These are phyloP conservation scores for Tausonia pullulans DNA, from an alignment of 1,284 basidiomycete genomes.

Conservation along the genomic window DNA sequence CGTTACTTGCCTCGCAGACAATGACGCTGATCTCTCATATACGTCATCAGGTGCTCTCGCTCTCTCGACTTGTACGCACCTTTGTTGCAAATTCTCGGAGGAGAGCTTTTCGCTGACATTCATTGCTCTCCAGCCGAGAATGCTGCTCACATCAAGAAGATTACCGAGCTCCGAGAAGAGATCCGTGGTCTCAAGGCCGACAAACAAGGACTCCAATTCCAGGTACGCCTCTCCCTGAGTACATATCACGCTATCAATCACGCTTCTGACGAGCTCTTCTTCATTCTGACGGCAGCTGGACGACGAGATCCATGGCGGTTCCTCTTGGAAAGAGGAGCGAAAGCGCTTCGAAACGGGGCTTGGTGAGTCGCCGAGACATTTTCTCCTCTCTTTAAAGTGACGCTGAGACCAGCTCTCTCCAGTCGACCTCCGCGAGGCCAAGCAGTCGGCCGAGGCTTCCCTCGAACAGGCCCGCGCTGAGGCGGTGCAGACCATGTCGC, in stretches of 20 bases:
- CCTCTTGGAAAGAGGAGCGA: constrained; percentile 74
- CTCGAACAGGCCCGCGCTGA: constrained; percentile 19
- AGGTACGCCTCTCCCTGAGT: constrained; percentile 19
- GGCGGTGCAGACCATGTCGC: not conserved
- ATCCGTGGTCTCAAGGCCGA: constrained; percentile 64
- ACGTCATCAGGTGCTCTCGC: not conserved
- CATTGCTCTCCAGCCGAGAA: not conserved
- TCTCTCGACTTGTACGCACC: not conserved
- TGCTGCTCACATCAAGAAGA: constrained; percentile 11
- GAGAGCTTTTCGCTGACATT: too few relatives aligned
- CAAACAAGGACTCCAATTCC: constrained; percentile 59
- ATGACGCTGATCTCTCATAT: too few relatives aligned
- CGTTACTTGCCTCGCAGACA: too few relatives aligned
- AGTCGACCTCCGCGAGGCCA: constrained; percentile 63
- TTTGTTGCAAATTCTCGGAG: too few relatives aligned
- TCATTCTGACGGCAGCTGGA: constrained; percentile 38
- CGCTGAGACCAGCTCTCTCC: constrained; percentile 46
- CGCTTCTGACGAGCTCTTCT: too few relatives aligned
- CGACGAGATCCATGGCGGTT: constrained; percentile 61
- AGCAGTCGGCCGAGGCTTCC: constrained; percentile 74
- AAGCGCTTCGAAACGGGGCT: constrained; percentile 57
- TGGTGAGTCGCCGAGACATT: not conserved
- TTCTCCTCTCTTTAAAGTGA: constrained; percentile 40
- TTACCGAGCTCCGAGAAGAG: constrained; percentile 49
- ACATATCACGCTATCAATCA: too few relatives aligned